phyloP scores from a whole-genome alignment of 2,329 filamentous ascomycete species.

The Colletotrichum karsti region DNA sequence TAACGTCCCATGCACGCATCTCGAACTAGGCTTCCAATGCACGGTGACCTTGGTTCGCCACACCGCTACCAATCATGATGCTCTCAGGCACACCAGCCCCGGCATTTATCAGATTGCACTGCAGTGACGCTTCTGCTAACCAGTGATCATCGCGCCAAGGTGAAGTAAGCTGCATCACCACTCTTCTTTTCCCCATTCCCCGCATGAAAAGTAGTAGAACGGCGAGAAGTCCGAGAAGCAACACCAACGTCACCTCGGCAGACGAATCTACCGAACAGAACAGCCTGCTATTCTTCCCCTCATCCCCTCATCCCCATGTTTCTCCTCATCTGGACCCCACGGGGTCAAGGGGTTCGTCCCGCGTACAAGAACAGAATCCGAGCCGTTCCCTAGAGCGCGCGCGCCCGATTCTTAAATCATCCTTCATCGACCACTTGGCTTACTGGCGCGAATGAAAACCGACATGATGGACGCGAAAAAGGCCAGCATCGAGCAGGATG shows the following conservation, averaged over 20 bases:
- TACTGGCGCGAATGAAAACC: not conserved
- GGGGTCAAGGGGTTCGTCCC: not conserved
- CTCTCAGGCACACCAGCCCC: not conserved
- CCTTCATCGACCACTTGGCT: not conserved
- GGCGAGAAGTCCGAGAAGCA: slow-evolving; percentile 2
- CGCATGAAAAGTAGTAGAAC: not conserved
- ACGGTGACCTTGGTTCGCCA: not conserved
- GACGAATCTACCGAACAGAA: slow-evolving; percentile 8
- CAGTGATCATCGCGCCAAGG: not conserved
- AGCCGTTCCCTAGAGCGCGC: not conserved
- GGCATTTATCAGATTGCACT: not conserved
- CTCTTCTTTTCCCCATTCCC: not conserved
- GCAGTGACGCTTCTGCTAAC: not conserved
- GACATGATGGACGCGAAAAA: slow-evolving; percentile 14
- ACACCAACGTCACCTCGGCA: slow-evolving; percentile 11
- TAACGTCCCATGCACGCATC: too few species aligned
- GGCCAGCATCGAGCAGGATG: slow-evolving; percentile 18
- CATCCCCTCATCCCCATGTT: not conserved
- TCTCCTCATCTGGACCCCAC: slow-evolving; percentile 19
- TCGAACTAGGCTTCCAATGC: not conserved
- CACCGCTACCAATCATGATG: not conserved
- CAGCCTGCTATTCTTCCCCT: not conserved
- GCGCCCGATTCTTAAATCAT: not conserved
- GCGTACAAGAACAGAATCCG: not conserved
- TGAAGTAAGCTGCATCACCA: not conserved